Percentiles rank a stretch among this genome's conserved stretches.
Conservation (phyloP, 345 rosid species). For the Ceriops decandra region DNA sequence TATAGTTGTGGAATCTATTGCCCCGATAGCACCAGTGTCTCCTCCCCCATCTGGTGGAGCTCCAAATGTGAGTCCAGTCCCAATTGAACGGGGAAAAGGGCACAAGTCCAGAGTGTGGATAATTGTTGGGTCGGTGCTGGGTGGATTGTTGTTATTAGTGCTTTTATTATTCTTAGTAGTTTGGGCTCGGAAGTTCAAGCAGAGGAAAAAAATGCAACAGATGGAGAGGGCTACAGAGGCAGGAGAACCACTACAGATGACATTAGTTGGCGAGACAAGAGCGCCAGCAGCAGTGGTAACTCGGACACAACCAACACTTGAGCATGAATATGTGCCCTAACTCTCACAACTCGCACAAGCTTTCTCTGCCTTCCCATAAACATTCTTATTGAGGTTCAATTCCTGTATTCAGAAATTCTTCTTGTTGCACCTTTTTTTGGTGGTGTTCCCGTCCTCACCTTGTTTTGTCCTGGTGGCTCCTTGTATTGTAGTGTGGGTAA, state of each 20-base stretch:
- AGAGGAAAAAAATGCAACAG: slow-evolving; percentile 58
- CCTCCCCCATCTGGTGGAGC: slow-evolving; percentile 20
- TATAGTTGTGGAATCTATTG: slow-evolving; percentile 58
- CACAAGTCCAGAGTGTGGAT: slow-evolving; percentile 49
- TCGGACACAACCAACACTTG: slow-evolving; percentile 83
- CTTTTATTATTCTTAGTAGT: slow-evolving; percentile 45
- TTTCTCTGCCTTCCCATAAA: slow-evolving; percentile 19
- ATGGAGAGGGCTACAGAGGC: slow-evolving; percentile 95
- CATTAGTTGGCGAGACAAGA: slow-evolving; percentile 71
- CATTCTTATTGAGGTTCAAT: slow-evolving; percentile 39
- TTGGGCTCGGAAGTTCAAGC: slow-evolving; percentile 57
- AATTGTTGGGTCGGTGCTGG: slow-evolving; percentile 68
- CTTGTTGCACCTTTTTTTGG: slow-evolving; percentile 41
- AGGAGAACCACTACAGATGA: slow-evolving; percentile 81
- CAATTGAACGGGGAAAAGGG: slow-evolving; percentile 23
- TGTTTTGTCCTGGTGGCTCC: slow-evolving; percentile 26
- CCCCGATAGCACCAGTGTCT: slow-evolving; percentile 40
- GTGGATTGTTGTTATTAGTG: slow-evolving; percentile 56
- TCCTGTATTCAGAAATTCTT: slow-evolving; percentile 42
- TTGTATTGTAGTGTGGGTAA: slow-evolving; percentile 37
- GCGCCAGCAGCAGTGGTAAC: slow-evolving; percentile 84
- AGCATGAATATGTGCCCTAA: slow-evolving; percentile 77
- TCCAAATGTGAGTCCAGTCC: slow-evolving; percentile 13
- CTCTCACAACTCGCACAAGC: slow-evolving; percentile 25
- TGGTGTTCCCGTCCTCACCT: slow-evolving; percentile 21